phyloP scores from a whole-genome alignment of 1,284 basidiomycete species.

The Cerrena zonata region DNA sequence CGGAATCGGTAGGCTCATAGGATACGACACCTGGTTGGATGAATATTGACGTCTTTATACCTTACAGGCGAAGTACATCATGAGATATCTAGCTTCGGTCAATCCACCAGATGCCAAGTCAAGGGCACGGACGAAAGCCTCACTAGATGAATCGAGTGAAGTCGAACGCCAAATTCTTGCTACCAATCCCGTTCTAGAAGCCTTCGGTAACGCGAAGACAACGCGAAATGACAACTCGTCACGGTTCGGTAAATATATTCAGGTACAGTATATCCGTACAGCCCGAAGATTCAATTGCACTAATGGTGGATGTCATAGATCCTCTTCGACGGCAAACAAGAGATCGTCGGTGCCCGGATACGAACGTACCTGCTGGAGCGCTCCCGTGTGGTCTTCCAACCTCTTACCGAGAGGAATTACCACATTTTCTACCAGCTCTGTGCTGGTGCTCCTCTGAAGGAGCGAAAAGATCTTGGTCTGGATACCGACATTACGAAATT shows the following conservation, averaged over 20 bases:
- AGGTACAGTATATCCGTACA: constrained; percentile 48
- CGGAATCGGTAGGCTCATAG: constrained; percentile 84
- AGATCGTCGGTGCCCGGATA: constrained; percentile 96
- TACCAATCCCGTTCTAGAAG: constrained; percentile 97
- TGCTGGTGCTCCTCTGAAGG: constrained; percentile 90
- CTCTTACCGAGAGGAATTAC: constrained; percentile 94
- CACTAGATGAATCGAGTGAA: constrained; percentile 81
- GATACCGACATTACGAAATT: constrained; percentile 85
- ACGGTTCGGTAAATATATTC: constrained; percentile 98
- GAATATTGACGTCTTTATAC: not conserved
- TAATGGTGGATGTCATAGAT: constrained; percentile 52
- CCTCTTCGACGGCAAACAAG: constrained; percentile 89
- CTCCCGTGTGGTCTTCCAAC: constrained; percentile 95
- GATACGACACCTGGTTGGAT: not conserved
- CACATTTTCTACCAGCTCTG: constrained; percentile 99
- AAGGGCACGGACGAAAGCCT: constrained; percentile 65
- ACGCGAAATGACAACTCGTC: constrained; percentile 99
- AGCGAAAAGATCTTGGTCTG: constrained; percentile 90
- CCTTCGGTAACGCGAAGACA: constrained; percentile 99
- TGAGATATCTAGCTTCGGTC: constrained; percentile 97
- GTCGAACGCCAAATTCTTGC: constrained; percentile 96
- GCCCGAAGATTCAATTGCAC: not conserved
- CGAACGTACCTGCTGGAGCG: constrained; percentile 96
- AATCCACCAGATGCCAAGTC: constrained; percentile 72
- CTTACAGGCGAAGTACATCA: constrained; percentile 98